A percentile compares a stretch with the other conserved stretches of the same genome.
Evolutionary conservation across 768 basidiomycete species (phyloP).

Genomic region (Pisolithus albus): DNA sequence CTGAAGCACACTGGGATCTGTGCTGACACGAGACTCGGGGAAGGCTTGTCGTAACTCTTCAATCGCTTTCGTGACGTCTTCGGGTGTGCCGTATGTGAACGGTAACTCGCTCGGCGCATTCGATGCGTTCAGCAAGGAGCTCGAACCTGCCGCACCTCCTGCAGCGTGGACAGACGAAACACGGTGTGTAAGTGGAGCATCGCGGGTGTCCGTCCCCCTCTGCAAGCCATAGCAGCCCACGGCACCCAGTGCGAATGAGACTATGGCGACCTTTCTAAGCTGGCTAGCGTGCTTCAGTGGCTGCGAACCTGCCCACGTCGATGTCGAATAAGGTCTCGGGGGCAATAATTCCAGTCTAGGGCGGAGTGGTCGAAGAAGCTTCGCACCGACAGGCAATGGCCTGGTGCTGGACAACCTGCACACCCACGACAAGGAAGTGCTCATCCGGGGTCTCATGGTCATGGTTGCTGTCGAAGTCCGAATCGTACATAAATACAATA

Average conservation of each 20-base stretch:
- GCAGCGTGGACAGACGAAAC: neutral
- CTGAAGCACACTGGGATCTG: constrained; percentile 43
- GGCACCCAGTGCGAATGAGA: constrained; percentile 16
- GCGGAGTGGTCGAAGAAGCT: too few relatives aligned
- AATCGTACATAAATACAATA: neutral
- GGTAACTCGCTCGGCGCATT: neutral
- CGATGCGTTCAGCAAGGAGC: neutral
- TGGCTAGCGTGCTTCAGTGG: constrained; percentile 1
- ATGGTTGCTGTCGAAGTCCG: neutral
- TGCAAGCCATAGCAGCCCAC: constrained; percentile 1
- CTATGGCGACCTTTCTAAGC: constrained; percentile 10
- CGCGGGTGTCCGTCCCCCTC: neutral
- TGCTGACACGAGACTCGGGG: constrained; percentile 43
- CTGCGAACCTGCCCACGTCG: neutral
- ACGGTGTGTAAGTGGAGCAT: neutral
- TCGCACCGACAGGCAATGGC: neutral
- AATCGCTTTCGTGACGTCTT: constrained; percentile 47
- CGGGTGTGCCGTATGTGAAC: constrained; percentile 37
- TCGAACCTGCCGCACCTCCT: neutral
- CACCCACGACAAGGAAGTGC: neutral
- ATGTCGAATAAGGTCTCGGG: neutral
- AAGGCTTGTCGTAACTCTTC: constrained; percentile 42
- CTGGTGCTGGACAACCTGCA: neutral
- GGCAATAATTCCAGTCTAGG: neutral
- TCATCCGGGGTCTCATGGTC: neutral